A percentile compares a stretch with the other conserved stretches of the same genome.
Evolutionary conservation across 495 filamentous ascomycete genomes (phyloP).

Genomic region (Daldinia loculata): DNA sequence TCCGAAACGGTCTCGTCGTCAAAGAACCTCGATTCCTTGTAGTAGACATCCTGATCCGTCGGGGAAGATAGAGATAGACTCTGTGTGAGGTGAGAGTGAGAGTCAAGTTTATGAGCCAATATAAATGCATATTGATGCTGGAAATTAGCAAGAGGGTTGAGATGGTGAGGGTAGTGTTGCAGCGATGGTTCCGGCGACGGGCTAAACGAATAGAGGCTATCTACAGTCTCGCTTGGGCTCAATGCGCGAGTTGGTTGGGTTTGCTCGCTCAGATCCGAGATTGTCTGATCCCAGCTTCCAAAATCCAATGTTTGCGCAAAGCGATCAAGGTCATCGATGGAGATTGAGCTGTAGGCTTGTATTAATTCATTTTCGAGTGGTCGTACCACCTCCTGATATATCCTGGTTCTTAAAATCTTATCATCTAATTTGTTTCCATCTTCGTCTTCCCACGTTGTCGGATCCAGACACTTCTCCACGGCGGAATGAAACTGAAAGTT

Average conservation of each 20-base stretch:
- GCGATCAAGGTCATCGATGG: background rate
- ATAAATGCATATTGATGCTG: background rate
- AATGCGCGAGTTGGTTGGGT: background rate
- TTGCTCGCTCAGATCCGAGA: background rate
- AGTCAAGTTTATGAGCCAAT: background rate
- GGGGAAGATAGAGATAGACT: background rate
- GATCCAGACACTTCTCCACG: background rate
- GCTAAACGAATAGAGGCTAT: background rate
- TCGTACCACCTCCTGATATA: background rate
- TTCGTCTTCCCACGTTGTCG: background rate
- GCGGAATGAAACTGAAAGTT: background rate
- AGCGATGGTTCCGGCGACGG: background rate
- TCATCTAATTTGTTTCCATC: background rate
- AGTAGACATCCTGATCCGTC: background rate
- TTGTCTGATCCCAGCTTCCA: slow-evolving; percentile 8
- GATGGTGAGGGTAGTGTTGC: background rate
- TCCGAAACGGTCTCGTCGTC: background rate
- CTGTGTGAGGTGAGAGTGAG: background rate
- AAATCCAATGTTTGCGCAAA: slow-evolving; percentile 3
- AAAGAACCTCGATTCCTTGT: background rate
- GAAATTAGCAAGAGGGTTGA: background rate
- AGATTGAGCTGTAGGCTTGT: background rate
- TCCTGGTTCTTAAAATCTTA: background rate
- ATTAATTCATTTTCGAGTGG: background rate
- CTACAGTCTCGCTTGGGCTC: background rate